These are phyloP conservation scores for Trichosporon faecale DNA, from an alignment of 1,284 basidiomycete genomes.

Conservation along the genomic window DNA sequence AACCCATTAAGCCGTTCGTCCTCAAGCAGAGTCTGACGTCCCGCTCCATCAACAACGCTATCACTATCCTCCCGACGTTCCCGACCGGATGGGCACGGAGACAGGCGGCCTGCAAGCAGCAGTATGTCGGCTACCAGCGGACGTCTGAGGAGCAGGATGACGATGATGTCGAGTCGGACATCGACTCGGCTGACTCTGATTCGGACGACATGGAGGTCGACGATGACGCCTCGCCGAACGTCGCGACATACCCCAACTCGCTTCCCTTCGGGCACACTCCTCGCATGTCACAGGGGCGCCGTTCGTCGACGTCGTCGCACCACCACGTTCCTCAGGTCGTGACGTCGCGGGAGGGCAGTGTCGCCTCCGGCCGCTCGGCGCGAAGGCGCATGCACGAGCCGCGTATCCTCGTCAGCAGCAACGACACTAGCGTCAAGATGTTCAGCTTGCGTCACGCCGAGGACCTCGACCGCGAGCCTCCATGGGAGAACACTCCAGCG, in stretches of 20 bases:
- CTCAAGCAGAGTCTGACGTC: slow-evolving; percentile 38
- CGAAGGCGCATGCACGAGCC: slow-evolving; percentile 36
- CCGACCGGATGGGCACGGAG: slow-evolving; percentile 33
- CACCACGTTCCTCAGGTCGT: slow-evolving; percentile 29
- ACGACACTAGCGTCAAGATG: slow-evolving; percentile 51
- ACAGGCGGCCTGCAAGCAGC: slow-evolving; percentile 19
- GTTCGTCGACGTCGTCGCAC: slow-evolving; percentile 2
- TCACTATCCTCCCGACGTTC: slow-evolving; percentile 46
- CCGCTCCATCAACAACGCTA: slow-evolving; percentile 50
- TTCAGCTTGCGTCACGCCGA: slow-evolving; percentile 34
- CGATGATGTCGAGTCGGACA: slow-evolving; percentile 13
- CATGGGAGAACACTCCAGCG: slow-evolving; percentile 9
- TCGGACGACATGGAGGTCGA: slow-evolving; percentile 18
- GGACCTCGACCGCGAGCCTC: not conserved
- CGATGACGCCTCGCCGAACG: slow-evolving; percentile 24
- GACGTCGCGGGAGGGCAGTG: slow-evolving; percentile 24
- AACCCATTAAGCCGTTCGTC: slow-evolving; percentile 31
- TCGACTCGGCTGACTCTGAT: slow-evolving; percentile 18
- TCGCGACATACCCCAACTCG: slow-evolving; percentile 51
- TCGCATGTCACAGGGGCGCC: slow-evolving; percentile 29
- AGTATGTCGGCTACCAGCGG: slow-evolving; percentile 14
- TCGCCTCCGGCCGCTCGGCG: slow-evolving; percentile 3
- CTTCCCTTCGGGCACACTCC: slow-evolving; percentile 43
- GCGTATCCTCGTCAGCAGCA: slow-evolving; percentile 49
- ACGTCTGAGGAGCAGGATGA: slow-evolving; percentile 10